Evolutionary conservation across 768 basidiomycete species (phyloP).

Genomic region (Mycena galericulata): DNA sequence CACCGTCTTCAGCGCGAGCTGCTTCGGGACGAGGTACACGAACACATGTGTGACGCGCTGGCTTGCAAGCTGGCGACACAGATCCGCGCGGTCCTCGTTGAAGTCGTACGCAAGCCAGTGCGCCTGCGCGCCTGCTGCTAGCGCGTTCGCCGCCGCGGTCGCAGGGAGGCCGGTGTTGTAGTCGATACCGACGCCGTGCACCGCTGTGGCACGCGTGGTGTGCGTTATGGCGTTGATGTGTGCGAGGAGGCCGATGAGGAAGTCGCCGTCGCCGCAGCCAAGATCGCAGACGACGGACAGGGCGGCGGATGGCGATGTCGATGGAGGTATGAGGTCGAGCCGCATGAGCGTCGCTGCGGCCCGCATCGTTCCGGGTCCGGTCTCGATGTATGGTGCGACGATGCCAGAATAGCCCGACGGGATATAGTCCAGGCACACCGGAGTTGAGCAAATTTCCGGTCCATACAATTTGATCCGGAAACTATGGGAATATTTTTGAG

Average conservation of each 20-base stretch:
- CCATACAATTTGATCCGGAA: no score
- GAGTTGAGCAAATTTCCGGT: no score
- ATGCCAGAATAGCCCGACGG: conserved; percentile 25
- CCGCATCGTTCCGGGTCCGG: conserved; percentile 20
- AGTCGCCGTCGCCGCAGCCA: conserved; percentile 26
- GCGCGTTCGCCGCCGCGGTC: conserved; percentile 13
- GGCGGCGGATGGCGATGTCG: not conserved
- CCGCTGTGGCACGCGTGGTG: not conserved
- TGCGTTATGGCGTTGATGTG: conserved; percentile 11
- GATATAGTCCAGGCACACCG: no score
- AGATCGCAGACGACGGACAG: conserved; percentile 23
- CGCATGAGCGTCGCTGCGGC: conserved; percentile 25
- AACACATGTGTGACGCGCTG: no score
- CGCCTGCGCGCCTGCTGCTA: conserved; percentile 2
- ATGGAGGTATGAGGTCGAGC: conserved; percentile 7
- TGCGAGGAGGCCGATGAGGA: conserved; percentile 19
- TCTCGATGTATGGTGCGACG: conserved; percentile 24
- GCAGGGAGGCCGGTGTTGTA: conserved; percentile 11
- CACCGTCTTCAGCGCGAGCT: no score
- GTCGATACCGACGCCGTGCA: conserved; percentile 25
- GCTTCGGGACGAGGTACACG: no score
- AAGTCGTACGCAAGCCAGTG: conserved; percentile 25
- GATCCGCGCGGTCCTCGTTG: conserved; percentile 14
- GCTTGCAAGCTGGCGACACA: conserved; percentile 16
- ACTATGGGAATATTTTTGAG: no score